These are phyloP conservation scores for Pterocarpus macrocarpus DNA, from an alignment of 306 rosid species.

Conservation along the genomic window DNA sequence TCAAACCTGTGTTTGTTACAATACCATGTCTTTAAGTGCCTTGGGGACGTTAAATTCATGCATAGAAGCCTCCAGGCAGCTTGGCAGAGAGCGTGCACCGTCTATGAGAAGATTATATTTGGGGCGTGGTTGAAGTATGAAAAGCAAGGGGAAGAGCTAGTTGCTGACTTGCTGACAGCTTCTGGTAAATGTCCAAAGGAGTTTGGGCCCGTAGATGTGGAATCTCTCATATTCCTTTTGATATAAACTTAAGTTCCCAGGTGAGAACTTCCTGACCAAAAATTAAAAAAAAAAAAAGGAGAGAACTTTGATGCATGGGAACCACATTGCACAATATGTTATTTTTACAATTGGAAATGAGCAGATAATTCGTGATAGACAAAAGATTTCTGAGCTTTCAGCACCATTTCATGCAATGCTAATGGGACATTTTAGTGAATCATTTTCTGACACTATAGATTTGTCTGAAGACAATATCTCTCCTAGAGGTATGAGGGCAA, in stretches of 20 bases:
- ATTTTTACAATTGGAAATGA: slow-evolving; percentile 75
- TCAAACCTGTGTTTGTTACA: slow-evolving; percentile 83
- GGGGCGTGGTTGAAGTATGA: slow-evolving; percentile 96
- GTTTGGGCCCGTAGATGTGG: slow-evolving; percentile 76
- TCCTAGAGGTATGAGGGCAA: slow-evolving; percentile 76
- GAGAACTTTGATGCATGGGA: slow-evolving; percentile 59
- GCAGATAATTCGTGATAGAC: slow-evolving; percentile 81
- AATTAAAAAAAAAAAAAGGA: no score
- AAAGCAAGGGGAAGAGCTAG: slow-evolving; percentile 48
- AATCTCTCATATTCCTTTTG: slow-evolving; percentile 64
- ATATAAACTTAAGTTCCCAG: slow-evolving; percentile 45
- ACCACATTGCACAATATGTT: slow-evolving; percentile 55
- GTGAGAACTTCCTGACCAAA: slow-evolving; percentile 60
- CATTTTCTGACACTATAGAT: slow-evolving; percentile 76
- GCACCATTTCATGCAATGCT: slow-evolving; percentile 90
- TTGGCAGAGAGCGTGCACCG: slow-evolving; percentile 80
- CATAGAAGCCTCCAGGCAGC: slow-evolving; percentile 88
- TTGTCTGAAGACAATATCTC: slow-evolving; percentile 81
- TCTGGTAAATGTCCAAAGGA: slow-evolving; percentile 79
- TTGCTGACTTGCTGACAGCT: slow-evolving; percentile 65
- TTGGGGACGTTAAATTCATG: slow-evolving; percentile 86
- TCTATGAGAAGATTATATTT: slow-evolving; percentile 81
- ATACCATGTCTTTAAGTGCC: slow-evolving; percentile 87
- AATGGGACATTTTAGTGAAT: slow-evolving; percentile 87
- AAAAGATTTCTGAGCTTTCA: slow-evolving; percentile 81